Evolutionary conservation across 345 rosid genomes (phyloP), one percentile per base, ranked within the genome.

Genomic region (Mangifera indica): DNA sequence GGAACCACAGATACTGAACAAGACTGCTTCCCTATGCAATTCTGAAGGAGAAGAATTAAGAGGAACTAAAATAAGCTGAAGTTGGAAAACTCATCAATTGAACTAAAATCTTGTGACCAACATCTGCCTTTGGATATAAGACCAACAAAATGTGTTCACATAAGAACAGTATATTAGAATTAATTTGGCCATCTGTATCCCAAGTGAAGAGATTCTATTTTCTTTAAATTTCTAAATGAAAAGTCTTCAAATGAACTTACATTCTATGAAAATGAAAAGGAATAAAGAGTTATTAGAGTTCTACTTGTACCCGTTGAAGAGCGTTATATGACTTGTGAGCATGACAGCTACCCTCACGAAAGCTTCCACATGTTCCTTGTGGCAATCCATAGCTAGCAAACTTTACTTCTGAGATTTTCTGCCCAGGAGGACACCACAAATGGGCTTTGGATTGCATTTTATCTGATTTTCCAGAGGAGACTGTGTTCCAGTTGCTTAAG

Each of bases 351-450:
- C 91, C 91, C 60, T 84, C 78, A 1, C 25, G 72, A 53, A 77
- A 89, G 78, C 70, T 84, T 72, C 91, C 90, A 32, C 92, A 87
- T 25, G 71, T 78, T 14, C 94, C 94, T 67, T 80, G 74, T 7
- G 94, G 92, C 32, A 75, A 59, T 44, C 94, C 92, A 32, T 83
- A 89, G 72, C 94, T 89, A 32, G 94, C 94, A 75, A 87, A 89
- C 82, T 83, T 81, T 67, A 87, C 86, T 60, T 75, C 21, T 2
- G 87, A 75, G 70, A 89, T 87, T 37, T 77, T 79, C 80, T 83
- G 89, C n/a, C 88, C 89, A 12, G 78, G 66, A 64, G 87, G 88
- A 78, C 94, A 89, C 62, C 74, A 69, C 70, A 87, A 68, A 72
- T 86, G 86, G 4, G 77, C 85, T 72, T 83, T 86, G 1, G 84